A percentile compares a stretch with the other conserved stretches of the same genome.
Conservation (phyloP, 2,329 filamentous ascomycete genomes). For the Cercospora sp. region DNA sequence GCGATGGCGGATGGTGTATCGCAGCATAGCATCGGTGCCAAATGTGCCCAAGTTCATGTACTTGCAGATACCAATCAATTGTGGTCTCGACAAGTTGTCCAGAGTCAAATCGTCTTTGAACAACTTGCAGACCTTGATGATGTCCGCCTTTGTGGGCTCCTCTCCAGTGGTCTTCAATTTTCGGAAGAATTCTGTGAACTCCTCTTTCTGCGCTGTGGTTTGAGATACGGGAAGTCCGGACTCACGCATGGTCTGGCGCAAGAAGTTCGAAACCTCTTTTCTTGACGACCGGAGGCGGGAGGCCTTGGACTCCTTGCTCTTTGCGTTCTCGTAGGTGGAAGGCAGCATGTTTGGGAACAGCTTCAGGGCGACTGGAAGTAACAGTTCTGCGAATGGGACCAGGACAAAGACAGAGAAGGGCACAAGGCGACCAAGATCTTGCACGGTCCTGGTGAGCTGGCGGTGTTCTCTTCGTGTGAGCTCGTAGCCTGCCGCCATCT, state of each 20-base stretch:
- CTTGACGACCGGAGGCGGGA: slow-evolving; percentile 77
- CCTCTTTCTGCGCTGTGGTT: slow-evolving; percentile 83
- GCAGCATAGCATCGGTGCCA: slow-evolving; percentile 95
- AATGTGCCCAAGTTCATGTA: slow-evolving; percentile 99
- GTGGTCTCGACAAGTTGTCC: slow-evolving; percentile 92
- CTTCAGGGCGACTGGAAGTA: slow-evolving; percentile 87
- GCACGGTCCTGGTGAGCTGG: slow-evolving; percentile 87
- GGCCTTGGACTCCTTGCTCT: slow-evolving; percentile 86
- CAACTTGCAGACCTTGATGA: slow-evolving; percentile 98
- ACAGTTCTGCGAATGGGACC: slow-evolving; percentile 90
- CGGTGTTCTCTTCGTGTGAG: slow-evolving; percentile 89
- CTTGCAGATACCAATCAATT: slow-evolving; percentile 94
- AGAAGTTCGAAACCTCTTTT: slow-evolving; percentile 89
- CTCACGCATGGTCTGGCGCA: slow-evolving; percentile 85
- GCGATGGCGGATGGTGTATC: slow-evolving; percentile 93
- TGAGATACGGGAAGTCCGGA: slow-evolving; percentile 86
- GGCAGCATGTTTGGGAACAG: slow-evolving; percentile 97
- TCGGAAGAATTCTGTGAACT: slow-evolving; percentile 95
- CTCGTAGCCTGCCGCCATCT: slow-evolving; percentile 98
- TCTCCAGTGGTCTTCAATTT: slow-evolving; percentile 92
- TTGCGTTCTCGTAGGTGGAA: slow-evolving; percentile 93
- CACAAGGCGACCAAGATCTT: slow-evolving; percentile 87
- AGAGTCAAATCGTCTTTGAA: slow-evolving; percentile 97
- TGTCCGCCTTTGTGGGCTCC: slow-evolving; percentile 80
- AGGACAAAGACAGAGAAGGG: slow-evolving; percentile 97